A percentile compares a stretch with the other conserved stretches of the same genome.
phyloP scores from a whole-genome alignment of 108 stramenopile species.

The Skeletonema potamos region DNA sequence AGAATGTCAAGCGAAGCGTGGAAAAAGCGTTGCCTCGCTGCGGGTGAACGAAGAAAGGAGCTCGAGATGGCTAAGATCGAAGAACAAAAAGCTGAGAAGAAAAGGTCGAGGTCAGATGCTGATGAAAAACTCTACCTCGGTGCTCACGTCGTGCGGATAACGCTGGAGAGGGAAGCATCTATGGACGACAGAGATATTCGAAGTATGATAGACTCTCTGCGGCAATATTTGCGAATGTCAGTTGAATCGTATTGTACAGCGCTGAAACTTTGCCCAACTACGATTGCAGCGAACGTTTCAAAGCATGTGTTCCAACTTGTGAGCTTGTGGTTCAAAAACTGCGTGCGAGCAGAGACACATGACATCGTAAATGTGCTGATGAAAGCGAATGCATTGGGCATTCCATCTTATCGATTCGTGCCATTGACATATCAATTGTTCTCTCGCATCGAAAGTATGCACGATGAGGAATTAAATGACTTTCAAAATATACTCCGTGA shows the following conservation, averaged over 20 bases:
- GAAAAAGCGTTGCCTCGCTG: slow-evolving; percentile 51
- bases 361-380: slow-evolving; percentile 37
- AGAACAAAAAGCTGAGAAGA: slow-evolving; percentile 38
- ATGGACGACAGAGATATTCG: slow-evolving; percentile 49
- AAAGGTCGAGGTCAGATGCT: slow-evolving; percentile 15
- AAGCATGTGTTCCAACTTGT: slow-evolving; percentile 73
- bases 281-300: slow-evolving; percentile 44
- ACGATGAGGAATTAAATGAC: neutral
- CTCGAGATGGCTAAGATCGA: slow-evolving; percentile 30
- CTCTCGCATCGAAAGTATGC: slow-evolving; percentile 64
- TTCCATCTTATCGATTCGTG: slow-evolving; percentile 78
- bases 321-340: slow-evolving; percentile 75
- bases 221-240: slow-evolving; percentile 55
- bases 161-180: slow-evolving; percentile 40
- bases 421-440: slow-evolving; percentile 87
- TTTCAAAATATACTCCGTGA: slow-evolving; percentile 66
- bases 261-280: slow-evolving; percentile 49
- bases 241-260: slow-evolving; percentile 60
- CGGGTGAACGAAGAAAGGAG: slow-evolving; percentile 49
- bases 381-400: slow-evolving; percentile 27
- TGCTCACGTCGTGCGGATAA: neutral
- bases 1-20: slow-evolving; percentile 68
- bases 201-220: slow-evolving; percentile 34
- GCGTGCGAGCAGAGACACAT: slow-evolving; percentile 23
- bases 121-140: slow-evolving; percentile 4